Evolutionary conservation across 768 basidiomycete species (phyloP).

Genomic region (Phlebiopsis flavidoalba): DNA sequence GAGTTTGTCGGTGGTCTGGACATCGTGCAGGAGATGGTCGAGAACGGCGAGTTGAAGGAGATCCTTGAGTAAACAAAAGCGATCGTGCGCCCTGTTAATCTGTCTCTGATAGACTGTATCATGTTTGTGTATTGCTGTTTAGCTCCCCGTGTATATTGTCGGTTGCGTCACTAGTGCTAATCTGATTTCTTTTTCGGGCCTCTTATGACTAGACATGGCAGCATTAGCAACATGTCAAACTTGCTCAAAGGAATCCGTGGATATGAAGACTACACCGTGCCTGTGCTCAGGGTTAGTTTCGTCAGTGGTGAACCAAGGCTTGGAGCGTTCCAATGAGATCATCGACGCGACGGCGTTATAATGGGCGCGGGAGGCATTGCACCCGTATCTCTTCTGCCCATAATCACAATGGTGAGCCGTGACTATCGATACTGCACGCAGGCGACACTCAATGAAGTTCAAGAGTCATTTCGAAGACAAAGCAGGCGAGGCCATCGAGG

Average conservation of each 20-base stretch:
- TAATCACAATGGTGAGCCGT: not conserved
- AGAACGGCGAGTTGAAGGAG: conserved; percentile 71
- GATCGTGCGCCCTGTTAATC: not conserved
- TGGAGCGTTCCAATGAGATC: not conserved
- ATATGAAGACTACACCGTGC: no score
- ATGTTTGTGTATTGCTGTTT: not conserved
- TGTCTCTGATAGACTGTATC: not conserved
- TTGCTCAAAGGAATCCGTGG: not conserved
- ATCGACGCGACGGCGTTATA: not conserved
- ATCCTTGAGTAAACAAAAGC: conserved; percentile 14
- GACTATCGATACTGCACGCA: not conserved
- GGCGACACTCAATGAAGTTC: not conserved
- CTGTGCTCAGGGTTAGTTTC: not conserved
- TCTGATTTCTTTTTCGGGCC: not conserved
- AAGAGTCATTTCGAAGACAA: not conserved
- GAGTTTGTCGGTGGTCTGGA: conserved; percentile 96
- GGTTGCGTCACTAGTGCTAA: not conserved
- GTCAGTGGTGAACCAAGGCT: not conserved
- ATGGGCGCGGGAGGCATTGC: not conserved
- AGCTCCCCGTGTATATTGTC: not conserved
- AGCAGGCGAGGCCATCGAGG: not conserved
- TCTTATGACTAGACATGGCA: not conserved
- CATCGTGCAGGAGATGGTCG: conserved; percentile 84
- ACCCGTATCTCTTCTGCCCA: not conserved
- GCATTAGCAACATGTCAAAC: not conserved